Base-by-base conservation (phyloP, 495 filamentous ascomycete species). In the Trypethelium eluteriae region DNA sequence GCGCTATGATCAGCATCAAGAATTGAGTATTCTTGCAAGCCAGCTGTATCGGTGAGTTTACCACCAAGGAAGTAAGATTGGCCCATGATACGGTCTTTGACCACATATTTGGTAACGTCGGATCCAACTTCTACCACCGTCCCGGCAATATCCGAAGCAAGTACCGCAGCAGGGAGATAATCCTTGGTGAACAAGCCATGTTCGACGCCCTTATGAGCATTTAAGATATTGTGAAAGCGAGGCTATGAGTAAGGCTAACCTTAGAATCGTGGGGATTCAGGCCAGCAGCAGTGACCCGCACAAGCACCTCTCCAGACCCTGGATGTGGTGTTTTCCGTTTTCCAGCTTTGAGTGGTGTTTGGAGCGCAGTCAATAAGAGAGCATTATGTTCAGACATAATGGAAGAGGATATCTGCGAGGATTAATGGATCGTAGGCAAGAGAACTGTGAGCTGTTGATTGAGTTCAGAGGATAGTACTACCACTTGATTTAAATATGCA, bases 11-110 rank as follows among this genome's bases (percentile, higher is more conserved):
- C 64, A n/a, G 67, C 61, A 12, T 75, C 72, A 1, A 69, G 61
- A 35, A 77, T 38, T 1, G 71, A 70, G 47, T 74, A 77, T 67
- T 78, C 65, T 66, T 78, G 75, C 50, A 76, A 64, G 3, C 65
- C 72, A 14, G 49, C 50, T 59, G 66, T 57, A 32, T 59, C 53
- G 25, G 53, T 9, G n/a, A 9, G 6, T 5, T 34, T 10, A 32
- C 53, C 53, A 32, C 7, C 11, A 32, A 59, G 11, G 53, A 59
- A 35, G 32, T 14, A 5, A 9, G 53, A 59, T 14, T 59, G 25
- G 53, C 53, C 32, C 25, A 59, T 9, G 32, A 59, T 62, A 63
- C 68, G 67, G 63, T 65, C 39, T 70, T 68, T 39, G 44, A 70
- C 66, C 64, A 62, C 41, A 62, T 70, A 66, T 65, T 62, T 59